phyloP scores from a whole-genome alignment of 129 eudicot species.

The Helianthus tuberosus region DNA sequence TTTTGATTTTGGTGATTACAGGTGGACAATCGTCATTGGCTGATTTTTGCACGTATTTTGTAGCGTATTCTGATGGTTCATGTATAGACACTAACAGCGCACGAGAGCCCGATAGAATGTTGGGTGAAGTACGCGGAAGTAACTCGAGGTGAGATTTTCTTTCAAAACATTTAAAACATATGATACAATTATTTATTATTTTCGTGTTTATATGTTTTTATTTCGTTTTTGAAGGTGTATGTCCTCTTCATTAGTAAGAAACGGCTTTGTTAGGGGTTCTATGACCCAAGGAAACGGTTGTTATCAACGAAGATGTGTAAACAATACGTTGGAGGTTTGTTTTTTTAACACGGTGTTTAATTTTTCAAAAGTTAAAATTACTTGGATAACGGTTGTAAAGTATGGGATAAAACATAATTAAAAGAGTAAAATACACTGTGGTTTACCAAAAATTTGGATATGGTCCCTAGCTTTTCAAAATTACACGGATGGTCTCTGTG shows the following conservation, averaged over 20 bases:
- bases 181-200: not conserved
- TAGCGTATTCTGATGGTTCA: constrained; percentile 97
- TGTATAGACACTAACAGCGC: constrained; percentile 90
- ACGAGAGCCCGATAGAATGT: constrained; percentile 90
- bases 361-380: not conserved
- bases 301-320: constrained; percentile 88
- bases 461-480: too few species aligned
- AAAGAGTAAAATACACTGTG: too few species aligned
- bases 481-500: too few species aligned
- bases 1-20: constrained; percentile 39
- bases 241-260: constrained; percentile 90
- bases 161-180: not conserved
- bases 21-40: constrained; percentile 99
- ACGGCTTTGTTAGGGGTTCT: constrained; percentile 92
- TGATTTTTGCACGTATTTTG: constrained; percentile 91
- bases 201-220: not conserved
- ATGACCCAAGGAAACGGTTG: constrained; percentile 96
- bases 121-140: constrained; percentile 97
- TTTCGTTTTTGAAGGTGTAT: constrained; percentile 65
- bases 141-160: constrained; percentile 61
- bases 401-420: too few species aligned
- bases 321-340: constrained; percentile 79
- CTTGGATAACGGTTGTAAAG: not conserved
- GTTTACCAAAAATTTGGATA: too few species aligned
- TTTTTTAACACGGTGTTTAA: constrained; percentile 1